phyloP scores from a whole-genome alignment of 768 basidiomycete genomes.

The Trametes maxima region DNA sequence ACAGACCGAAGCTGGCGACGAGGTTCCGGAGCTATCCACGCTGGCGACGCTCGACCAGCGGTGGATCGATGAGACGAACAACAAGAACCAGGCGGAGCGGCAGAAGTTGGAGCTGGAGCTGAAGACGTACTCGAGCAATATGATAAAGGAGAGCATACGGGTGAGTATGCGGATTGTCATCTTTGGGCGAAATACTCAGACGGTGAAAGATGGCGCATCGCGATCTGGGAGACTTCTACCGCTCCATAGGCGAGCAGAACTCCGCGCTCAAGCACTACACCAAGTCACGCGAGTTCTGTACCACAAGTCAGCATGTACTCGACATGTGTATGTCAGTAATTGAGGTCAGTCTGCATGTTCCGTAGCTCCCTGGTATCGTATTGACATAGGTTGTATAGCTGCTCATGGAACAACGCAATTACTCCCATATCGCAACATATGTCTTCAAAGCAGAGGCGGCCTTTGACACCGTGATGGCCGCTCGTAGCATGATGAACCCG shows the following conservation, averaged over 20 bases:
- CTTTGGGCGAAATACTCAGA: not conserved
- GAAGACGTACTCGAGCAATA: slow-evolving; percentile 92
- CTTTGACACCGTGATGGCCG: slow-evolving; percentile 57
- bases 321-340: slow-evolving; percentile 88
- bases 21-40: slow-evolving; percentile 50
- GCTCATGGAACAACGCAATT: slow-evolving; percentile 84
- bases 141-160: slow-evolving; percentile 98
- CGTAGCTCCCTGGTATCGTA: not conserved
- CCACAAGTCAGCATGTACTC: slow-evolving; percentile 87
- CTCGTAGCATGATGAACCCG: slow-evolving; percentile 20
- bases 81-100: slow-evolving; percentile 71
- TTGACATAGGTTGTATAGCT: slow-evolving; percentile 49
- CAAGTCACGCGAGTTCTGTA: slow-evolving; percentile 92
- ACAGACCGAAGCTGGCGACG: slow-evolving; percentile 30
- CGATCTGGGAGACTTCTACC: slow-evolving; percentile 82
- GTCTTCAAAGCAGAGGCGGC: slow-evolving; percentile 96
- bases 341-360: slow-evolving; percentile 51
- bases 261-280: slow-evolving; percentile 79
- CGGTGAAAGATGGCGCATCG: slow-evolving; percentile 84
- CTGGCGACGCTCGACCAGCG: slow-evolving; percentile 58
- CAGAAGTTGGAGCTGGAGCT: slow-evolving; percentile 91
- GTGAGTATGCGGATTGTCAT: slow-evolving; percentile 43
- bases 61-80: slow-evolving; percentile 73
- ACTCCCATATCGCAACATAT: slow-evolving; percentile 87
- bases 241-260: slow-evolving; percentile 69